Percentiles rank a stretch among this genome's conserved stretches.
These are phyloP conservation scores for Hibiscus mutabilis DNA, from an alignment of 345 rosid genomes.

Conservation along the genomic window DNA sequence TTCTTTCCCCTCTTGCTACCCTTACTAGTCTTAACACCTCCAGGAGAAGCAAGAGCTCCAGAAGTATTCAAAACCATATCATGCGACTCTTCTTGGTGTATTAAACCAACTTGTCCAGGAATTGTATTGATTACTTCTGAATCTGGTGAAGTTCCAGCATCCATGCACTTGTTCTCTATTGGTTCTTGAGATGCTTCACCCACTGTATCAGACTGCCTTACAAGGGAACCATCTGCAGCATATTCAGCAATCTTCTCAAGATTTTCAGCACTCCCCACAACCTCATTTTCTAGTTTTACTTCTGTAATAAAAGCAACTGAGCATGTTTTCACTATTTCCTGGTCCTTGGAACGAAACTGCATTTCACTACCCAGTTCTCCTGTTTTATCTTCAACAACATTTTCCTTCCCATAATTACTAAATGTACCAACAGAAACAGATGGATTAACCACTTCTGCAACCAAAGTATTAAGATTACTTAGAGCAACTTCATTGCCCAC, in stretches of 20 bases:
- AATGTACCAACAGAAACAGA: constrained; percentile 26
- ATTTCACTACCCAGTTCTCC: constrained; percentile 26
- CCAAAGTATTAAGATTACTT: constrained; percentile 27
- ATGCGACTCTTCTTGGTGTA: constrained; percentile 33
- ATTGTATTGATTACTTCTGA: constrained; percentile 87
- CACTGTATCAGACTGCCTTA: constrained; percentile 25
- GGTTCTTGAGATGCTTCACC: constrained; percentile 34
- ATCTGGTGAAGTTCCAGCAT: constrained; percentile 94
- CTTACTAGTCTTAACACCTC: constrained; percentile 22
- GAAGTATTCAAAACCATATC: constrained; percentile 33
- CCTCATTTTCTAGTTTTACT: constrained; percentile 26
- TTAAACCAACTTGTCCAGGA: constrained; percentile 47
- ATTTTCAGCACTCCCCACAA: constrained; percentile 23
- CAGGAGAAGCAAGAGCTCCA: constrained; percentile 21
- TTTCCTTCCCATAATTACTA: constrained; percentile 18
- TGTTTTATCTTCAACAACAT: constrained; percentile 25
- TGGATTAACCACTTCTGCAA: constrained; percentile 33
- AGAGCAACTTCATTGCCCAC: constrained; percentile 54
- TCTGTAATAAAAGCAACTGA: constrained; percentile 25
- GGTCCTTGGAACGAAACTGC: constrained; percentile 22
- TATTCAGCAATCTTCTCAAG: constrained; percentile 37
- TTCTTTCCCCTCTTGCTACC: constrained; percentile 36
- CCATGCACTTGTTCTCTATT: constrained; percentile 37
- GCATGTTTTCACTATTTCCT: constrained; percentile 20
- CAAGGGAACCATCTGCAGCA: constrained; percentile 29